Evolutionary conservation across 2,329 filamentous ascomycete genomes (phyloP), one percentile per base, ranked within the genome.

Genomic region (Colletotrichum falcatum): DNA sequence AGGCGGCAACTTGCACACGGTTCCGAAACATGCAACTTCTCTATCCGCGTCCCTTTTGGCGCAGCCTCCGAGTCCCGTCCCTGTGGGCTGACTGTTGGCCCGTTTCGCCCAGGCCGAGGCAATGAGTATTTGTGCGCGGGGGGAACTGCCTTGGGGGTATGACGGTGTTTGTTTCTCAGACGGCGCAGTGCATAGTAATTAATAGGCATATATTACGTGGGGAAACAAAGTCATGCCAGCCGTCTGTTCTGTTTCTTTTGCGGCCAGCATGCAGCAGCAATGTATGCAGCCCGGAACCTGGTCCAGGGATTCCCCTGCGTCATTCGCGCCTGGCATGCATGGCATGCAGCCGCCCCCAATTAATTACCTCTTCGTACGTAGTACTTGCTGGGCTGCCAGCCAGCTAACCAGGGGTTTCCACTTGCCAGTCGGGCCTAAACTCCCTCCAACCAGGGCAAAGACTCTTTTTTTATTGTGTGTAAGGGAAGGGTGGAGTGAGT

Each of bases 111-210:
- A 58, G 39, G 53, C 18, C 33, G 44, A 39, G 20, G 9, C 9
- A 12, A 12, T 23, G 11, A 39, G n/a, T 30, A 53, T 48, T 58
- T 48, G 37, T 55, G 64, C 53, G 59, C 59, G 64, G 58, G 44
- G 48, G 67, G 53, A 51, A 49, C 26, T 28, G 49, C n/a, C n/a
- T 16, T 11, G 54, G 14, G 33, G 44, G 26, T 44, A 44, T 44
- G 18, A 44, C 7, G 20, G 42, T 44, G 7, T 9, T 46, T n/a
- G 30, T 35, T 55, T 62, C 39, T 53, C 33, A 28, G 44, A 59
- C 58, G 54, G 68, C 64, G 64, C 64, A 39, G 58, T 58, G 68
- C 68, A 59, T 28, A 49, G 18, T 14, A n/a, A n/a, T n/a, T n/a
- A n/a, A n/a, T n/a, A n/a, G n/a, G n/a, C n/a, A n/a, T n/a, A n/a